Base-by-base conservation (phyloP, 208 protist species). In the Wallacemonas rigidus region DNA sequence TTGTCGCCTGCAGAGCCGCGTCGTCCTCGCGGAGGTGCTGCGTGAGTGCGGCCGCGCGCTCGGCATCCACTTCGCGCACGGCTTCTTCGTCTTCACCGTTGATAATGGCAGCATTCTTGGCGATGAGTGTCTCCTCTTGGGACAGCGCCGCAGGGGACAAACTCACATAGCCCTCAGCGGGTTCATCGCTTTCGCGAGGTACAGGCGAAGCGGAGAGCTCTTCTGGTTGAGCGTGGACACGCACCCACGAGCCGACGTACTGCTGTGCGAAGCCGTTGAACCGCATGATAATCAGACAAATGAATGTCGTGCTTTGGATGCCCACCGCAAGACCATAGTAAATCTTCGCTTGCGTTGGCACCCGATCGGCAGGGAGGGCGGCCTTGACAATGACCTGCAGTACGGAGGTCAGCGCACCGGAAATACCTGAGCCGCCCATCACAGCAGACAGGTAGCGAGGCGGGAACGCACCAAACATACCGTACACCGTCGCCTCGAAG, bases 401-500 rank as follows among this genome's bases (percentile, higher is more conserved):
- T 39, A 83, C 40, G n/a, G 79, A 85, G 9, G 82, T 82, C 36
- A 85, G 26, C 40, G 70, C 77, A 14, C 85, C 85, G 14, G 83
- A 79, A 56, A 86, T 56, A 40, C 83, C 81, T 4, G 72, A 69
- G 15, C 92, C 92, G 58, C 65, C 71, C 90, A 96, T 94, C 54
- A 92, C 62, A 1, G 73, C 75, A 14, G 82, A 69, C n/a, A 76
- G 90, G 72, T 87, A 93, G 40, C 71, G 74, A 11, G 71, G 38
- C 2, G 89, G 89, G 47, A 95, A 86, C 7, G 77, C 73, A 14
- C 77, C 75, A 11, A 88, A 88, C 44, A 96, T 69, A 61, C 83
- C 87, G 78, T 96, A 97, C 35, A 79, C 56, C 11, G 85, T 90
- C 12, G 87, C 62, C 62, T 95, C 87, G 62, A 92, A 83, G 56